Percentiles rank a stretch among this genome's conserved stretches.
These are phyloP conservation scores for Lipomyces orientalis DNA, from an alignment of 805 yeast genomes.

Conservation along the genomic window DNA sequence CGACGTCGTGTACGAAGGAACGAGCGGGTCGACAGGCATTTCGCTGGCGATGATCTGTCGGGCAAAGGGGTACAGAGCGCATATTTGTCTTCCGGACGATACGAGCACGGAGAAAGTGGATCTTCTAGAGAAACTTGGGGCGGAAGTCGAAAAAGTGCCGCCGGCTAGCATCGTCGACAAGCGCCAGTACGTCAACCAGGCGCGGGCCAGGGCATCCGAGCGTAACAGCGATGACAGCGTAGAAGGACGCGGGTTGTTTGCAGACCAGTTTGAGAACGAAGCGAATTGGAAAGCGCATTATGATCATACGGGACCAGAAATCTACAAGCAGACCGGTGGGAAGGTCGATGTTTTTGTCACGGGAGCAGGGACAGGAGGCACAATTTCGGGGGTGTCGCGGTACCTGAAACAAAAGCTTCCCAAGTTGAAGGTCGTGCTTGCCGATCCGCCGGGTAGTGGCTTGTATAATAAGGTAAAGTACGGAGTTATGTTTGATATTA, in stretches of 20 bases:
- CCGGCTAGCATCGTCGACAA: constrained; percentile 97
- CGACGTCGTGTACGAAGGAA: constrained; percentile 88
- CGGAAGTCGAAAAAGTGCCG: constrained; percentile 78
- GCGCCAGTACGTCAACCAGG: constrained; percentile 88
- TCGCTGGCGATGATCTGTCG: constrained; percentile 89
- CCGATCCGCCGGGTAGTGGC: constrained; percentile 98
- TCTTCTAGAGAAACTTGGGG: constrained; percentile 76
- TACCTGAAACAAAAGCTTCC: constrained; percentile 63
- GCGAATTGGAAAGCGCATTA: constrained; percentile 88
- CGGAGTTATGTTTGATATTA: constrained; percentile 92
- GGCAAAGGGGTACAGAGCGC: constrained; percentile 86
- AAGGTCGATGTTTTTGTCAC: constrained; percentile 76
- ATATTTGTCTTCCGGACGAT: constrained; percentile 94
- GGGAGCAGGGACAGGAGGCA: constrained; percentile 98
- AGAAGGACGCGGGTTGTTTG: constrained; percentile 70
- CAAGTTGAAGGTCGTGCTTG: constrained; percentile 62
- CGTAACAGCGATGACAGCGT: constrained; percentile 47
- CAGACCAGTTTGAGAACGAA: constrained; percentile 94
- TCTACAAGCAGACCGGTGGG: constrained; percentile 72
- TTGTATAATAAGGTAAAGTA: constrained; percentile 79
- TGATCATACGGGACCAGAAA: constrained; percentile 88
- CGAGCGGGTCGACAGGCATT: constrained; percentile 96
- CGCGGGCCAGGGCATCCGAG: constrained; percentile 66
- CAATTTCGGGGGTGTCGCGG: constrained; percentile 87
- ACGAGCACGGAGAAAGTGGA: constrained; percentile 83